Base-by-base conservation (phyloP, 2,329 filamentous ascomycete genomes). In the Arthrobotrys musiformis region DNA sequence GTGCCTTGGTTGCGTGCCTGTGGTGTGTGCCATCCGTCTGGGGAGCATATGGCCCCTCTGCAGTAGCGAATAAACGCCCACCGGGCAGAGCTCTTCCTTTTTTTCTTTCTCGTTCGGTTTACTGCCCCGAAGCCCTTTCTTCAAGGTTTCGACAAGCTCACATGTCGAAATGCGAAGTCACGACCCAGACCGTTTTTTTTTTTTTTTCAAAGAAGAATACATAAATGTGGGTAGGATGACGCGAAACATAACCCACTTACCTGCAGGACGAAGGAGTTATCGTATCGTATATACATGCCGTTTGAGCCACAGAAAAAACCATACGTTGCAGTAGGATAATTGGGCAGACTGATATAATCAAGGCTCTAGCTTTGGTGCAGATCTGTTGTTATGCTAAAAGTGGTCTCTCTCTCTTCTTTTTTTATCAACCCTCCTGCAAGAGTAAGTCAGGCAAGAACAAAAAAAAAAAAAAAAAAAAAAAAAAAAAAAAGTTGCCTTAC, bases 231-330 rank as follows among this genome's bases (percentile, higher is more conserved):
- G 40, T 64, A 64, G 50, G 50, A 77, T 70, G 73, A 70, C 73
- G 66, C 73, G 73, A 70, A 70, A 60, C 44, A 42, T 61, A 70
- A 69, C 61, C 73, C 66, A 77, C 73, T 70, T 66, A 77, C 66
- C 73, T 77, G 73, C 73, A 77, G 61, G 50, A 64, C 62, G 68
- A 64, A 64, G 33, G 24, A 52, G 63, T 9, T 60, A 48, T 48
- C 44, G 44, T 48, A 46, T 68, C 54, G 68, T 72, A 62, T 64
- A 40, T 67, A 74, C 54, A 74, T 74, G 54, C 70, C 44, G 15
- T 61, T 64, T 61, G 19, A 28, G 37, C 35, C 9, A 69, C 22
- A 44, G 26, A 24, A 35, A 24, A 42, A 17, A 48, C 17, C 19
- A 17, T 30, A 26, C 30, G 40, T 60, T 69, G 44, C 40, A 60